These are phyloP conservation scores for Saccharomycopsis oosterbeekiorum DNA, from an alignment of 805 yeast species.

Conservation along the genomic window DNA sequence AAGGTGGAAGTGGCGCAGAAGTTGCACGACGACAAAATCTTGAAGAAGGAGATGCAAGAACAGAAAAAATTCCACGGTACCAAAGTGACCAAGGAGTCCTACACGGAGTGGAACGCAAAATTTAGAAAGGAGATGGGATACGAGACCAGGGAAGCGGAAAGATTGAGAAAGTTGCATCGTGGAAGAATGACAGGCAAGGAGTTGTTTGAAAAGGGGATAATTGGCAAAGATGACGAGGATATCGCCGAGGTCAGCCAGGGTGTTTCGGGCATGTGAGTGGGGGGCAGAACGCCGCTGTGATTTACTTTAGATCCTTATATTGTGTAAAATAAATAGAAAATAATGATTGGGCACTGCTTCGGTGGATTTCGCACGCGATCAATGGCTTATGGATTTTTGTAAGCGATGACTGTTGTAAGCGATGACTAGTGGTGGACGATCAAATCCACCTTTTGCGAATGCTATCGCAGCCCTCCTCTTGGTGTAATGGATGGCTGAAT, in stretches of 20 bases:
- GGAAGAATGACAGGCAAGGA: slow-evolving; percentile 82
- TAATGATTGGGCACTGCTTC: no score
- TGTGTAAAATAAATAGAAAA: no score
- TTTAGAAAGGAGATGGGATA: slow-evolving; percentile 69
- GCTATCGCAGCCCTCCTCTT: no score
- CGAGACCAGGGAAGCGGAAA: slow-evolving; percentile 45
- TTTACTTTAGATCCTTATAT: no score
- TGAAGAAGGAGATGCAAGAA: slow-evolving; percentile 66
- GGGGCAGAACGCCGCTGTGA: no score
- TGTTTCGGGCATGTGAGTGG: not conserved
- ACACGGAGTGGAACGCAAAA: slow-evolving; percentile 54
- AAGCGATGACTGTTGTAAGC: no score
- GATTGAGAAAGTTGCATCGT: slow-evolving; percentile 49
- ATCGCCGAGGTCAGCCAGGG: slow-evolving; percentile 26
- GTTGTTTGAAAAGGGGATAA: slow-evolving; percentile 85
- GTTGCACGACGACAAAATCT: slow-evolving; percentile 46
- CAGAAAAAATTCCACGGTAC: slow-evolving; percentile 90
- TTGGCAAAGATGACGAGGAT: slow-evolving; percentile 53
- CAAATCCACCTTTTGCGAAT: no score
- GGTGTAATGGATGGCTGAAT: no score
- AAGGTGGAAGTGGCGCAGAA: slow-evolving; percentile 47
- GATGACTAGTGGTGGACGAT: no score
- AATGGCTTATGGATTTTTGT: no score
- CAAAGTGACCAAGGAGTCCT: slow-evolving; percentile 73
- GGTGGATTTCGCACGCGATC: no score